Conservation (phyloP, 192 early-diverging fungal genomes). For the Gigaspora rosea region DNA sequence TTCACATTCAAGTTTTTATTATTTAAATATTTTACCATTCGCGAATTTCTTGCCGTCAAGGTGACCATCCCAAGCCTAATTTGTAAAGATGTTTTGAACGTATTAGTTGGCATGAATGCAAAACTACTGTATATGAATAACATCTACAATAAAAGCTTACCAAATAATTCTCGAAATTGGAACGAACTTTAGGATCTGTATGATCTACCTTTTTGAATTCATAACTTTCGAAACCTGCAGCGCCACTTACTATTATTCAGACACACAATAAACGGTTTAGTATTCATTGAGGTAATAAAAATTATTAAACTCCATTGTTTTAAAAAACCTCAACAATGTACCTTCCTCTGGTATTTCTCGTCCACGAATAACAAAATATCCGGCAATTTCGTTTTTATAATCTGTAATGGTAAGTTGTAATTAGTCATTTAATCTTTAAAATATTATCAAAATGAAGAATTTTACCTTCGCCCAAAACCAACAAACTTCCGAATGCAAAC, state of each 20-base stretch:
- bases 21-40: constrained; percentile 91
- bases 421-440: neutral
- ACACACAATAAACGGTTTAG: constrained; percentile 36
- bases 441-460: too few relatives aligned
- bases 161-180: constrained; percentile 57
- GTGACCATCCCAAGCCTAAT: constrained; percentile 79
- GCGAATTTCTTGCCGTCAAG: constrained; percentile 70
- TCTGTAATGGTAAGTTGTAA: constrained; percentile 38
- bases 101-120: constrained; percentile 22
- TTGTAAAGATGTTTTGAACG: constrained; percentile 37
- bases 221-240: constrained; percentile 89
- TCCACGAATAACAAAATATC: constrained; percentile 95
- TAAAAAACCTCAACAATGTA: constrained; percentile 1
- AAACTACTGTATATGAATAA: neutral
- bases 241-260: constrained; percentile 56
- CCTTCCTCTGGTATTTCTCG: constrained; percentile 73
- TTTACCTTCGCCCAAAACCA: constrained; percentile 69
- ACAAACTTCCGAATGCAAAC: constrained; percentile 89
- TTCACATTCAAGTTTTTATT: constrained; percentile 34
- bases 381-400: constrained; percentile 86
- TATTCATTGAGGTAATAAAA: neutral
- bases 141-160: constrained; percentile 7
- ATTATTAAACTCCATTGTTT: too few relatives aligned
- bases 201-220: constrained; percentile 76
- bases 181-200: constrained; percentile 60